phyloP scores from a whole-genome alignment of 169 alveolate species.

The Plasmodium fragile region DNA sequence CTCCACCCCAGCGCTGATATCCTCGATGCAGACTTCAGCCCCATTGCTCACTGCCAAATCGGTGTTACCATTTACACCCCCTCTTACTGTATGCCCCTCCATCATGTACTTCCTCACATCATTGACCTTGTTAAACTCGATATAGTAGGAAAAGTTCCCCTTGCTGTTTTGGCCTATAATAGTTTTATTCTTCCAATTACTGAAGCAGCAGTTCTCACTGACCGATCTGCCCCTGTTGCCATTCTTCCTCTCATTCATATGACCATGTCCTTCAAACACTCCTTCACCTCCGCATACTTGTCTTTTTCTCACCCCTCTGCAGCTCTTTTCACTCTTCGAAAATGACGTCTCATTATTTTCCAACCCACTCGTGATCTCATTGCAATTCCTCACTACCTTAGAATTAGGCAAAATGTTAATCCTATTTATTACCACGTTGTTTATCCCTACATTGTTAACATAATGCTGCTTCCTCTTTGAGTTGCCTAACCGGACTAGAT shows the following conservation, averaged over 20 bases:
- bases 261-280: neutral
- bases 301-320: neutral
- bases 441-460: constrained; percentile 54
- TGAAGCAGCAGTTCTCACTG: constrained; percentile 33
- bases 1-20: neutral
- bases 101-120: constrained; percentile 7
- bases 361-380: neutral
- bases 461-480: constrained; percentile 2
- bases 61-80: neutral
- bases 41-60: neutral
- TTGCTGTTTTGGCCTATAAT: constrained; percentile 57
- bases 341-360: neutral
- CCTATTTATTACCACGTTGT: constrained; percentile 70
- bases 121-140: constrained; percentile 52
- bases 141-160: constrained; percentile 63
- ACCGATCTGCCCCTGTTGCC: constrained; percentile 31
- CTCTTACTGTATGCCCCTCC: neutral
- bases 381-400: constrained; percentile 7
- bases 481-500: neutral
- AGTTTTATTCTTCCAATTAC: constrained; percentile 59
- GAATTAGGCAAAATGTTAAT: constrained; percentile 19
- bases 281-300: neutral
- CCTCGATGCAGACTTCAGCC: neutral
- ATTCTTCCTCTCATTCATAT: neutral
- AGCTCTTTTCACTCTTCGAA: neutral